Evolutionary conservation across 768 basidiomycete species (phyloP), one percentile per base, ranked within the genome.

Genomic region (Mycena alexandri): DNA sequence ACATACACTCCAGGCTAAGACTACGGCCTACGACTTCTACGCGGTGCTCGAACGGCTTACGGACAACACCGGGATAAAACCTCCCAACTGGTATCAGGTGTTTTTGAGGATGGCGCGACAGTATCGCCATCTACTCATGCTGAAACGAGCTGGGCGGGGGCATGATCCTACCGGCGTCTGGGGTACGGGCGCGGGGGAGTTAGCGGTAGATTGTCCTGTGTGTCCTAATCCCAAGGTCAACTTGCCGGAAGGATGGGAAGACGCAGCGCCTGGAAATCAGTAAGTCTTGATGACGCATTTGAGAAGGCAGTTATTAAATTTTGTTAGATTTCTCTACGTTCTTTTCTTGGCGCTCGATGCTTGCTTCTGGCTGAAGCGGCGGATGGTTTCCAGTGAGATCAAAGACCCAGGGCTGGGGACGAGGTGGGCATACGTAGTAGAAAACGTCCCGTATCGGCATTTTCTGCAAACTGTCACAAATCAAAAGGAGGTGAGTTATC

Each of bases 61-160:
- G 0, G 68, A 80, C 43, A 79, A 80, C 56, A 73, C 74, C 0
- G 77, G 76, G 0, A 58, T 67, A 2, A 56, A 58, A 2, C 59
- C 62, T 3, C 61, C 64, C 1, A 72, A 76, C 44, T 73, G 80
- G 9, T 81, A 81, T 62, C 56, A 63, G 16, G 54, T 54, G 0
- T 75, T 80, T 42, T 29, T 76, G 5, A 19, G 53, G 19, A 54
- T 54, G 36, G 7, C 36, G 2, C 53, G 53, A 2, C 36, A 70
- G 21, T 72, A 46, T 14, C 44, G 65, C 0, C 71, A 72, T 24
- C 51, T 70, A 7, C 4, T 62, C 22, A 53, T 70, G 59, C 57
- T 66, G 33, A 72, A 71, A 24, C 43, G 69, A 4, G 68, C 65
- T 0, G 71, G 70, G 1, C 43, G 58, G 2, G 69, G 64, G 8